Conservation (phyloP, 1,284 basidiomycete genomes). For the Tylopilus sp. region DNA sequence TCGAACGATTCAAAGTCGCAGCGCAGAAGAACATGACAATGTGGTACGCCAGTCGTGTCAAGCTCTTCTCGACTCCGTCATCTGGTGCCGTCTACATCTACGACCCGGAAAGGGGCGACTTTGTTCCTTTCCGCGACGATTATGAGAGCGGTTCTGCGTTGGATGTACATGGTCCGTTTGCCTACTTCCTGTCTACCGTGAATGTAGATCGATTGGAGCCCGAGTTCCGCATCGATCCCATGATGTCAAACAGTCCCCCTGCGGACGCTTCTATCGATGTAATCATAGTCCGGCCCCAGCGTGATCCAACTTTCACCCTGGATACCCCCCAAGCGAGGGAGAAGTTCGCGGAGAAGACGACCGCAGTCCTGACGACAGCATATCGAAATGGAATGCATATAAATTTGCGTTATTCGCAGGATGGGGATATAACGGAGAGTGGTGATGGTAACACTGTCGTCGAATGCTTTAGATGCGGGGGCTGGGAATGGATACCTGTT, state of each 20-base stretch:
- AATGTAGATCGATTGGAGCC: slow-evolving; percentile 84
- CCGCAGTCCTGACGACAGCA: slow-evolving; percentile 56
- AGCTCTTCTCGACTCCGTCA: slow-evolving; percentile 45
- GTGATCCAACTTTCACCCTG: slow-evolving; percentile 50
- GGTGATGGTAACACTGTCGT: slow-evolving; percentile 56
- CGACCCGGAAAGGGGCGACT: slow-evolving; percentile 47
- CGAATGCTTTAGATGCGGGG: slow-evolving; percentile 76
- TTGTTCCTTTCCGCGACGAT: slow-evolving; percentile 44
- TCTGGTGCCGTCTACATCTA: slow-evolving; percentile 54
- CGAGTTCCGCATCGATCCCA: slow-evolving; percentile 49
- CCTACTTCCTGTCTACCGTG: slow-evolving; percentile 78
- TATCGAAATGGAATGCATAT: slow-evolving; percentile 74
- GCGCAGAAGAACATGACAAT: slow-evolving; percentile 68
- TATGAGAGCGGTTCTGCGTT: slow-evolving; percentile 36
- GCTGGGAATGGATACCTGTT: slow-evolving; percentile 84
- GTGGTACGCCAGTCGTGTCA: slow-evolving; percentile 67
- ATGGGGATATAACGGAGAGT: slow-evolving; percentile 42
- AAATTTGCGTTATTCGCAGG: slow-evolving; percentile 49
- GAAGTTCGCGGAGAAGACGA: slow-evolving; percentile 45
- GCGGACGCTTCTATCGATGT: slow-evolving; percentile 60
- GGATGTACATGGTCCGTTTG: slow-evolving; percentile 72
- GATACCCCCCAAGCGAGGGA: slow-evolving; percentile 42
- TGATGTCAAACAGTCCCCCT: slow-evolving; percentile 37
- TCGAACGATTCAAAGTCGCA: slow-evolving; percentile 85
- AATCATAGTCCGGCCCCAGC: slow-evolving; percentile 74